Conservation (phyloP, 495 filamentous ascomycete genomes). For the Aspergillus cavernicola region DNA sequence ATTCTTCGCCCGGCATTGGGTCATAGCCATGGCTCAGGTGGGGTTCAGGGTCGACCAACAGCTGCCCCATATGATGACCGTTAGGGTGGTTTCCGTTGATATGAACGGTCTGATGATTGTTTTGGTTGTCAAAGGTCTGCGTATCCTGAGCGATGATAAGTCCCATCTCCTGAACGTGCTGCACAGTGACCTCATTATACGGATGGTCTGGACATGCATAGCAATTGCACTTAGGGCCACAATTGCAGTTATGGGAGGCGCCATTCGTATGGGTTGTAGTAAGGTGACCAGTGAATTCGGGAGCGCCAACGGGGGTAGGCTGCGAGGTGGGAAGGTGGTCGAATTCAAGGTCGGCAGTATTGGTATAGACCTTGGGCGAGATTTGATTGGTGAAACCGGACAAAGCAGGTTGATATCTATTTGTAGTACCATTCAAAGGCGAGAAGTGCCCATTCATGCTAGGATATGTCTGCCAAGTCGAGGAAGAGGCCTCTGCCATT, state of each 20-base stretch:
- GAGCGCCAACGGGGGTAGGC: conserved; percentile 10
- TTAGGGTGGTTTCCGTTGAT: conserved; percentile 7
- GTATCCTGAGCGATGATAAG: conserved; percentile 38
- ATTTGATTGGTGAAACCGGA: not conserved
- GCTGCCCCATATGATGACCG: conserved; percentile 8
- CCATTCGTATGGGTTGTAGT: conserved; percentile 15
- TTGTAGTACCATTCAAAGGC: not conserved
- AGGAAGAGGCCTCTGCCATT: not conserved
- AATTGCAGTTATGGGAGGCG: conserved; percentile 51
- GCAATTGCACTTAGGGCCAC: conserved; percentile 67
- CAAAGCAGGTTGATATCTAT: not conserved
- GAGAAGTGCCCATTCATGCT: conserved; percentile 1
- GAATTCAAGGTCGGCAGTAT: not conserved
- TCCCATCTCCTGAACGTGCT: conserved; percentile 56
- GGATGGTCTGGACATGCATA: conserved; percentile 67
- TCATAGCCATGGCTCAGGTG: not conserved
- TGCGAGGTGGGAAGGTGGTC: conserved; percentile 15
- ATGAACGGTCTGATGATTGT: conserved; percentile 14
- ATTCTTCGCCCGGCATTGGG: conserved; percentile 16
- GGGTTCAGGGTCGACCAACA: not conserved
- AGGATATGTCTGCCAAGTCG: not conserved
- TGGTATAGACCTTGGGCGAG: not conserved
- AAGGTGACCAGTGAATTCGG: conserved; percentile 8
- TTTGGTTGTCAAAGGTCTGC: conserved; percentile 17
- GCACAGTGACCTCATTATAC: conserved; percentile 65